Evolutionary conservation across 257 asterid species (phyloP).

Genomic region (Eustoma russellianum): DNA sequence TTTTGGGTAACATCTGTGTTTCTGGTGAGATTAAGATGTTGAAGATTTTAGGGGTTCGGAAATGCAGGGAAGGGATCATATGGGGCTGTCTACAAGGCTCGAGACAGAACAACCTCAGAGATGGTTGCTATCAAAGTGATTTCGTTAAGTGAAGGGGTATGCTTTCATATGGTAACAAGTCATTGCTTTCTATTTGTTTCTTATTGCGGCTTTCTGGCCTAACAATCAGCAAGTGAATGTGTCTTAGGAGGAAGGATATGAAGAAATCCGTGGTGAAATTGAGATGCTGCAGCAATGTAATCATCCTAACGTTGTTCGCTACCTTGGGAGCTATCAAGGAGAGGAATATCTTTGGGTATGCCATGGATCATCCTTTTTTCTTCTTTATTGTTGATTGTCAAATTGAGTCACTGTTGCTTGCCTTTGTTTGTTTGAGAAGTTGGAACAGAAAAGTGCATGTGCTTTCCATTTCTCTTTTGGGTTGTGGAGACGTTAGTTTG

Average conservation of each 20-base stretch:
- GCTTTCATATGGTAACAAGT: conserved; percentile 9
- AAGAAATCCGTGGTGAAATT: conserved; percentile 93
- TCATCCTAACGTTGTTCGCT: conserved; percentile 99
- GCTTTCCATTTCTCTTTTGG: conserved; percentile 5
- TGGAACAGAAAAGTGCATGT: background rate
- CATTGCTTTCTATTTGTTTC: conserved; percentile 4
- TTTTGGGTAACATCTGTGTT: too few species aligned
- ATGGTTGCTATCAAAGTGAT: conserved; percentile 95
- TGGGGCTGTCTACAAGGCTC: conserved; percentile 94
- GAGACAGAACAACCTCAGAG: conserved; percentile 83
- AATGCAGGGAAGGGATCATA: conserved; percentile 92
- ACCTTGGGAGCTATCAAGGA: conserved; percentile 97
- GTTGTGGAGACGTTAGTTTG: background rate
- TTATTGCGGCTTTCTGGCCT: conserved; percentile 6
- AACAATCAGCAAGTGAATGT: conserved; percentile 12
- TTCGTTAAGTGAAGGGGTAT: conserved; percentile 95
- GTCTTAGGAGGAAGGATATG: conserved; percentile 92
- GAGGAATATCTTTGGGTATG: conserved; percentile 97
- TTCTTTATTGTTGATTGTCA: background rate
- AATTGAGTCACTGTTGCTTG: background rate
- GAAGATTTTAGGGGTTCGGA: conserved; percentile 15
- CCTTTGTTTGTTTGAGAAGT: conserved; percentile 1
- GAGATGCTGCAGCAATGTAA: conserved; percentile 99
- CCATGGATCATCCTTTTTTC: conserved; percentile 12
- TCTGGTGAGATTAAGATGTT: conserved; percentile 14